phyloP scores from a whole-genome alignment of 768 basidiomycete species.

The Phlebiopsis gigantea region DNA sequence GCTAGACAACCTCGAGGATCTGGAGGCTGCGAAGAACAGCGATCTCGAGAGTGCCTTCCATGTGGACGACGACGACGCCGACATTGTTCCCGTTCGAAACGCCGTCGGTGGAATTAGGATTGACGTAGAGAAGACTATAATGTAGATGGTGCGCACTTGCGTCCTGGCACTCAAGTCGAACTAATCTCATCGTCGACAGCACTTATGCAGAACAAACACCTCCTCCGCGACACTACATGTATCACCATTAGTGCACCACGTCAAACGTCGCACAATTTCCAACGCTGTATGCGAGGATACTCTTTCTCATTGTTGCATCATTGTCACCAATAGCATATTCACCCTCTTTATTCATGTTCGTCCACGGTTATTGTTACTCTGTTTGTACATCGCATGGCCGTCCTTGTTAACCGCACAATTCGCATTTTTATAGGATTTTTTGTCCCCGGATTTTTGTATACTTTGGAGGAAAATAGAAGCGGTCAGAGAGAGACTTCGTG shows the following conservation, averaged over 20 bases:
- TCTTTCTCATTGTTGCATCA: background rate
- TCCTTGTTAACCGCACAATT: background rate
- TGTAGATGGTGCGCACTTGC: conserved; percentile 15
- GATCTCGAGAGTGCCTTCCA: conserved; percentile 16
- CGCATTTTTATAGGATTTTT: background rate
- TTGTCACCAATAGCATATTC: background rate
- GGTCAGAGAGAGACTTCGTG: background rate
- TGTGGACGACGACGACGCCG: conserved; percentile 13
- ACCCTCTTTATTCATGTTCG: too few relatives aligned
- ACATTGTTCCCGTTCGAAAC: conserved; percentile 4
- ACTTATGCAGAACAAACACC: background rate
- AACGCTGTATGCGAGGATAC: background rate
- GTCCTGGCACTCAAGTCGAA: background rate
- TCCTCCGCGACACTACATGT: background rate
- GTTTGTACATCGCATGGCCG: background rate
- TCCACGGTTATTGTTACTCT: background rate
- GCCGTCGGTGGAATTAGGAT: conserved; percentile 25
- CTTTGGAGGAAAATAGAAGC: background rate
- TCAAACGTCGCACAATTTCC: background rate
- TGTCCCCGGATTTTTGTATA: background rate
- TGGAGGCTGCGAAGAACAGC: conserved; percentile 15
- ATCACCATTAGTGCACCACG: background rate
- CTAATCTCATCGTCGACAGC: background rate
- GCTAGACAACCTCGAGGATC: conserved; percentile 19
- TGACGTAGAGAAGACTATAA: conserved; percentile 28